Base-by-base conservation (phyloP, 2,329 filamentous ascomycete species). In the Phyllachora maydis region DNA sequence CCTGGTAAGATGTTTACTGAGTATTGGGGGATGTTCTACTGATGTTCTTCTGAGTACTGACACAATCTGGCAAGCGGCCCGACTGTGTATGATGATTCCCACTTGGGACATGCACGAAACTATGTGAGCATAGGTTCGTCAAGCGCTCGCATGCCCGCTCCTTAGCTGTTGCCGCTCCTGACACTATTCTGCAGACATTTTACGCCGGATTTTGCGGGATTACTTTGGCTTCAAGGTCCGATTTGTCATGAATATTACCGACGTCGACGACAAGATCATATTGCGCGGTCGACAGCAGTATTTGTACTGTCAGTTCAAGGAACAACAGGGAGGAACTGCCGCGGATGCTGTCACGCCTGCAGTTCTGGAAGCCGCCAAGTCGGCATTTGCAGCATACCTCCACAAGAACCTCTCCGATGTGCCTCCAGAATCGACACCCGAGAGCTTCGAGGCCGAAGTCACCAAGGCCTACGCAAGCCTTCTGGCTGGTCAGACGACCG, bases 211-310 rank as follows among this genome's bases (percentile, higher is more conserved):
- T 36, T 50, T 91, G 46, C 57, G 64, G 39, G 69, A 85, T 45
- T 85, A 88, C 49, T 90, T 91, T 44, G 66, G 68, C 30, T 88
- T 76, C 45, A 55, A 81, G 19, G 66, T 92, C 34, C 67, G 71
- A 29, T 91, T 90, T 50, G 77, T 91, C 33, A 88, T 90, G 73
- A 91, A 91, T 50, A 81, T 88, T 32, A 91, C 82, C 14, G 82
- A 85, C 37, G 63, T 85, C 16, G 40, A 41, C 25, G 38, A 41
- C 27, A 37, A 40, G 27, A 65, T 65, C 29, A 65, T 65, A 33
- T 54, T 65, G 43, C 58, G 57, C 35, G 60, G 75, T 9, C 60
- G 85, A 39, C 70, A 88, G 48, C 73, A 88, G 39, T 66, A 82
- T 40, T 50, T 93, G 17, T 69, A 92, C 27, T 65, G 85, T 30